Conservation (phyloP, 2,329 filamentous ascomycete genomes). For the Didymella arachidicola region DNA sequence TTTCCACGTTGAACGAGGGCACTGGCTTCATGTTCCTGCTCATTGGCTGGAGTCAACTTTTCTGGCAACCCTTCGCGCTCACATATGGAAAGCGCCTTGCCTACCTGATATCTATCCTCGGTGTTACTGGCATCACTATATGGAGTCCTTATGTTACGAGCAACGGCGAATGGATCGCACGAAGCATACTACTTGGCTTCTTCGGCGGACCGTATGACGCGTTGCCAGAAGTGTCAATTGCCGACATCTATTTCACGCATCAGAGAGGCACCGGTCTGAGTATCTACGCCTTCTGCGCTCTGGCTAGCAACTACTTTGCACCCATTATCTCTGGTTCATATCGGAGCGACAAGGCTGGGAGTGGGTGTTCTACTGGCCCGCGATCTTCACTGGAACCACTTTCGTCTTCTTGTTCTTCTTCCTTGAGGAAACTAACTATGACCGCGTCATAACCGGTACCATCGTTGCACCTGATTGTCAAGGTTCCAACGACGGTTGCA, state of each 20-base stretch:
- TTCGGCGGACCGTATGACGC: constrained; percentile 59
- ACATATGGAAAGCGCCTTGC: constrained; percentile 61
- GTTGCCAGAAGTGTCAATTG: constrained; percentile 57
- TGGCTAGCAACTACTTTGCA: constrained; percentile 49
- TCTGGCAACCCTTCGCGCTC: constrained; percentile 63
- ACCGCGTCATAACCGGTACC: constrained; percentile 45
- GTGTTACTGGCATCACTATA: constrained; percentile 52
- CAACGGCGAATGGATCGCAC: constrained; percentile 58
- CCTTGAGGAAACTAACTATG: constrained; percentile 68
- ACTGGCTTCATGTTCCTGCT: constrained; percentile 63
- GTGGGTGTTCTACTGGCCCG: constrained; percentile 58
- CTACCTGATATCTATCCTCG: constrained; percentile 56
- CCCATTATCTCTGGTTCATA: constrained; percentile 50
- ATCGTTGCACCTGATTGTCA: background rate
- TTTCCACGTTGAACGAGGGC: constrained; percentile 57
- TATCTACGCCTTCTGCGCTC: constrained; percentile 44
- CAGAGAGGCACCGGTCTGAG: constrained; percentile 45
- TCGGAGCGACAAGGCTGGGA: constrained; percentile 47
- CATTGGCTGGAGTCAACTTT: constrained; percentile 60
- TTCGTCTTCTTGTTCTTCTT: constrained; percentile 65
- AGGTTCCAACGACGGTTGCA: background rate
- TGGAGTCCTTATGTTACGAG: constrained; percentile 56
- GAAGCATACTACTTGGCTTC: constrained; percentile 58
- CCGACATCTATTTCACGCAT: constrained; percentile 52
- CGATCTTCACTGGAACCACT: constrained; percentile 60